Percentiles rank a stretch among this genome's conserved stretches.
Conservation (phyloP, 345 rosid species). For the Eucalyptus microcorys region DNA sequence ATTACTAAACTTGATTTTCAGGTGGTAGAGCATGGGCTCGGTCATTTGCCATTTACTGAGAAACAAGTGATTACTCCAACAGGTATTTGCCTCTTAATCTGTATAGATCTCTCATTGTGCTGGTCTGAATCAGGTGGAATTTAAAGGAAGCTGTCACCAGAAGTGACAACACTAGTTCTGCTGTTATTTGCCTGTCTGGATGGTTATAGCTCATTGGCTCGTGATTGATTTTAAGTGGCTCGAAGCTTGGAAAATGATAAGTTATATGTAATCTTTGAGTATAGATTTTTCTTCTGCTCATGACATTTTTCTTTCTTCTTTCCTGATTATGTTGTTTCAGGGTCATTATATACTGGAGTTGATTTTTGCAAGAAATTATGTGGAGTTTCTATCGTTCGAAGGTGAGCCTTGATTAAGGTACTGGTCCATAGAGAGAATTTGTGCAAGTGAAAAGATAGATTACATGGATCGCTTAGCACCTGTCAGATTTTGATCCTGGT, state of each 20-base stretch:
- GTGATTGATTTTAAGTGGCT: not conserved
- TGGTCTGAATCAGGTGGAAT: not conserved
- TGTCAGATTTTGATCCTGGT: not conserved
- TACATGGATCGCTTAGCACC: not conserved
- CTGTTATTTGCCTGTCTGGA: not conserved
- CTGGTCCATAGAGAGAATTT: not conserved
- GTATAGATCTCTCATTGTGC: not conserved
- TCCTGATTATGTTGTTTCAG: conserved; percentile 23
- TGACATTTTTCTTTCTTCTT: not conserved
- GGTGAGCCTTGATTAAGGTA: conserved; percentile 54
- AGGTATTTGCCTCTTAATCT: conserved; percentile 19
- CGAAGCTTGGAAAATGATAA: not conserved
- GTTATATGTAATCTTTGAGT: not conserved
- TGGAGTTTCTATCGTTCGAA: conserved; percentile 92
- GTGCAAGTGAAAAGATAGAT: not conserved
- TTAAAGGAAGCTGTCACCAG: not conserved
- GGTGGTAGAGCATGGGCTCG: conserved; percentile 99
- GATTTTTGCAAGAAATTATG: conserved; percentile 98
- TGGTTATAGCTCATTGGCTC: not conserved
- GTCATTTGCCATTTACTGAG: conserved; percentile 92
- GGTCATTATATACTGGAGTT: conserved; percentile 80
- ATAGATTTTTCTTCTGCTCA: not conserved
- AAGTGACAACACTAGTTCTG: not conserved
- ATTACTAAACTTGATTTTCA: conserved; percentile 15
- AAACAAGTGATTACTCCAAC: conserved; percentile 96